Evolutionary conservation across 2,329 filamentous ascomycete species (phyloP).

Genomic region (Didymella segeticola): DNA sequence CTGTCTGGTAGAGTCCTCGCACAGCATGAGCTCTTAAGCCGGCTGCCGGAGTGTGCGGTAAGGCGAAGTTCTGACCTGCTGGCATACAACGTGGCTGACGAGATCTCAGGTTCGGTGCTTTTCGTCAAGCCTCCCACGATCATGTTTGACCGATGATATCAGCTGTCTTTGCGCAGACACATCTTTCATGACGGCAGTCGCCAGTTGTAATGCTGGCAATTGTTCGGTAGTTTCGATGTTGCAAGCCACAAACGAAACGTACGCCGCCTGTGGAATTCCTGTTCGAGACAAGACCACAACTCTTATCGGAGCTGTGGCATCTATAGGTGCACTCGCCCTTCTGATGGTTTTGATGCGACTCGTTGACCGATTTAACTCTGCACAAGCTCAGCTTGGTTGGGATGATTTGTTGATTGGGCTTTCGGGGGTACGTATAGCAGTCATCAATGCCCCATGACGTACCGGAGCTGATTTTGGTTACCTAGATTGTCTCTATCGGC

Average conservation of each 20-base stretch:
- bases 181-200: constrained; percentile 28
- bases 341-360: constrained; percentile 38
- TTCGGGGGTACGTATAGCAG: constrained; percentile 30
- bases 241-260: constrained; percentile 32
- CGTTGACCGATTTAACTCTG: constrained; percentile 32
- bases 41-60: constrained; percentile 25
- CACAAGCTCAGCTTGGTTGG: constrained; percentile 34
- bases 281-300: constrained; percentile 26
- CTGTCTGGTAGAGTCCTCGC: constrained; percentile 15
- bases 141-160: constrained; percentile 34
- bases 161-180: constrained; percentile 37
- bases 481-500: constrained; percentile 31
- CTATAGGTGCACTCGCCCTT: constrained; percentile 32
- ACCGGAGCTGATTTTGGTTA: background rate
- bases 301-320: constrained; percentile 30
- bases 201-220: constrained; percentile 36
- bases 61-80: background rate
- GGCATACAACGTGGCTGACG: background rate
- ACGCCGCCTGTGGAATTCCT: constrained; percentile 37
- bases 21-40: constrained; percentile 23
- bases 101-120: constrained; percentile 27
- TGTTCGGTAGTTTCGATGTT: constrained; percentile 39
- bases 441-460: background rate
- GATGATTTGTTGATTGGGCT: constrained; percentile 41
- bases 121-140: background rate